These are phyloP conservation scores for Sphaerostilbella broomeana DNA, from an alignment of 2,329 filamentous ascomycete genomes.

Conservation along the genomic window DNA sequence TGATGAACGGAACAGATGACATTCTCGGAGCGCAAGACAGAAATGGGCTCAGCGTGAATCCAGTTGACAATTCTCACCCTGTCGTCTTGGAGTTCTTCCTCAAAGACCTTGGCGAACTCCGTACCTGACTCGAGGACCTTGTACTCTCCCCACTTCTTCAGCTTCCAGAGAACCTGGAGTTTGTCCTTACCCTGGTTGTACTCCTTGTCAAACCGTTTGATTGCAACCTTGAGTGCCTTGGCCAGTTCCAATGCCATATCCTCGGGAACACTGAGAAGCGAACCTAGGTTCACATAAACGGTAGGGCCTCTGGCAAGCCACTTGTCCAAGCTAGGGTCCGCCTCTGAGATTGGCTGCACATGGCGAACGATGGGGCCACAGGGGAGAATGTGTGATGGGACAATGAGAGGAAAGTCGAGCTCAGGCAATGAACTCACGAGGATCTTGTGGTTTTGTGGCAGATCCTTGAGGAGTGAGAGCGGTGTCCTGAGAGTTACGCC, in stretches of 20 bases:
- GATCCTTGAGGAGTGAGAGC: slow-evolving; percentile 18
- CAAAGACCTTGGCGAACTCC: slow-evolving; percentile 19
- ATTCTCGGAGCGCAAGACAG: slow-evolving; percentile 30
- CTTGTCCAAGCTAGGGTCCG: slow-evolving; percentile 32
- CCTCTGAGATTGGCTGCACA: slow-evolving; percentile 24
- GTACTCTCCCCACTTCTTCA: slow-evolving; percentile 18
- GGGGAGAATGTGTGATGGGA: slow-evolving; percentile 33
- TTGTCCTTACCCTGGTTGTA: too few species aligned
- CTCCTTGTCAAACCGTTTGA: slow-evolving; percentile 22
- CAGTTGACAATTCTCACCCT: slow-evolving; percentile 34
- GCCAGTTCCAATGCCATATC: slow-evolving; percentile 34
- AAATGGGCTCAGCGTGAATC: slow-evolving; percentile 32
- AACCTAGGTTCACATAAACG: slow-evolving; percentile 44
- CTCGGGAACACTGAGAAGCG: slow-evolving; percentile 26
- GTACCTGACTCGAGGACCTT: slow-evolving; percentile 8
- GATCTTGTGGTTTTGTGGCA: slow-evolving; percentile 16
- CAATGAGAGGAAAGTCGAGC: slow-evolving; percentile 34
- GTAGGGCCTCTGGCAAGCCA: slow-evolving; percentile 40
- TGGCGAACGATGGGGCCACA: slow-evolving; percentile 42
- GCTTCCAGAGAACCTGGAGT: slow-evolving; percentile 31
- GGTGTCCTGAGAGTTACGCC: slow-evolving; percentile 17
- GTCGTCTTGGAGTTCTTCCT: slow-evolving; percentile 21
- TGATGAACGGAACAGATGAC: slow-evolving; percentile 38
- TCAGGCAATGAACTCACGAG: slow-evolving; percentile 24
- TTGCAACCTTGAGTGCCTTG: slow-evolving; percentile 27